Base-by-base conservation (phyloP, 106 monocot genomes). In the Apostasia shenzhenica region DNA sequence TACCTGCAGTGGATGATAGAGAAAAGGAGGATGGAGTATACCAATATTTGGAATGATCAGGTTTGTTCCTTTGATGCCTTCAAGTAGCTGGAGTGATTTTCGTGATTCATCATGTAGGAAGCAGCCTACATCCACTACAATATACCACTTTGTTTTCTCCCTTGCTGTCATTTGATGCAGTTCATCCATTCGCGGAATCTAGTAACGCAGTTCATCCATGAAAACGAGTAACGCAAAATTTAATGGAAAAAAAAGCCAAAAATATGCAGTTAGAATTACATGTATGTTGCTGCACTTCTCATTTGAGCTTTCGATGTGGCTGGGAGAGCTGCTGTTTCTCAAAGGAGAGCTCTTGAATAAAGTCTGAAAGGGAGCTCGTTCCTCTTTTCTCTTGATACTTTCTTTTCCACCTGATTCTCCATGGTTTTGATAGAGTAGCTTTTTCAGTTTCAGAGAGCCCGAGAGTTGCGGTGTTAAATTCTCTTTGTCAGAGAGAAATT, bases 1-100 rank as follows among this genome's bases (percentile, higher is more conserved):
- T 26, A 26, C 26, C 26, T 26, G 26, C 26, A 26, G 39, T 40
- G 39, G 8, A 39, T 59, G 59, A 59, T 39, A 59, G 43, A 42
- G 9, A 1, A 43, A n/a, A 11, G 13, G 38, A 8, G 3, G 61
- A 41, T 63, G 4, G 0, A 69, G 26, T 54, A 57, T 86, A 95
- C 95, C 95, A 58, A 92, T 89, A 56, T 74, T 89, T 58, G 95
- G 95, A 52, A 97, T 83, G 41, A 92, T 82, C 38, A 97, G 81
- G 26, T 81, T 86, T 46, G 95, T 97, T 52, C 92, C 89, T 73
- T 78, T 86, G 48, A 92, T 75, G 73, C 88, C 95, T 87, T 92
- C 77, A 12, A 97, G 71, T 8, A 97, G 77, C 76, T 80, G 86
- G n/a, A 97, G 41, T 8, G 95, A 73, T 68, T 69, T 92, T 55